These are phyloP conservation scores for Davidsoniella eucalypti DNA, from an alignment of 2,329 filamentous ascomycete species.

Conservation along the genomic window DNA sequence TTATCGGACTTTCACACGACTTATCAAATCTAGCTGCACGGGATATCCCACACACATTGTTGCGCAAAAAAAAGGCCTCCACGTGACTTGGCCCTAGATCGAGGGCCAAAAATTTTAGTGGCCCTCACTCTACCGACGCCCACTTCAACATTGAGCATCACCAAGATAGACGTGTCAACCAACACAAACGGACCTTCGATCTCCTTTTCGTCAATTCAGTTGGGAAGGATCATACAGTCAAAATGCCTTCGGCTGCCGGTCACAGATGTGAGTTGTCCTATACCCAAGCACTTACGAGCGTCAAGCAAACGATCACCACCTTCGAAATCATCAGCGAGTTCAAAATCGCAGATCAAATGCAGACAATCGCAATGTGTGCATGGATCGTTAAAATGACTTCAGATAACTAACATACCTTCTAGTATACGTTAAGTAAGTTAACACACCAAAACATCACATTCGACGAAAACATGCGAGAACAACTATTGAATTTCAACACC, in stretches of 20 bases:
- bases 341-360: neutral
- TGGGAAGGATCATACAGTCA: slow-evolving; percentile 32
- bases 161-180: slow-evolving; percentile 15
- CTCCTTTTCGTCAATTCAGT: slow-evolving; percentile 27
- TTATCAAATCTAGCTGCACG: slow-evolving; percentile 6
- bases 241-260: slow-evolving; percentile 77
- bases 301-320: slow-evolving; percentile 1
- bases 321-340: slow-evolving; percentile 3
- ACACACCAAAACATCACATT: neutral
- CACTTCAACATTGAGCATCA: slow-evolving; percentile 13
- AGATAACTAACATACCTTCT: slow-evolving; percentile 23
- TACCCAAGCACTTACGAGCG: slow-evolving; percentile 1
- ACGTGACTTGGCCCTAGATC: slow-evolving; percentile 13
- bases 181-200: slow-evolving; percentile 18
- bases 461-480: slow-evolving; percentile 1
- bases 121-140: slow-evolving; percentile 14
- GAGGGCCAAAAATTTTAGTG: slow-evolving; percentile 16
- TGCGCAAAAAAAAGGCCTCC: slow-evolving; percentile 10
- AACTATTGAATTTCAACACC: neutral
- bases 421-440: slow-evolving; percentile 84
- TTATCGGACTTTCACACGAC: neutral
- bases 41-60: slow-evolving; percentile 9
- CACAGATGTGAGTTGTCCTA: slow-evolving; percentile 62
- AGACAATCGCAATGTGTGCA: neutral
- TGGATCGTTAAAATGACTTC: slow-evolving; percentile 14